Conservation (phyloP, 2,329 filamentous ascomycete genomes). For the Botrytis tulipae region DNA sequence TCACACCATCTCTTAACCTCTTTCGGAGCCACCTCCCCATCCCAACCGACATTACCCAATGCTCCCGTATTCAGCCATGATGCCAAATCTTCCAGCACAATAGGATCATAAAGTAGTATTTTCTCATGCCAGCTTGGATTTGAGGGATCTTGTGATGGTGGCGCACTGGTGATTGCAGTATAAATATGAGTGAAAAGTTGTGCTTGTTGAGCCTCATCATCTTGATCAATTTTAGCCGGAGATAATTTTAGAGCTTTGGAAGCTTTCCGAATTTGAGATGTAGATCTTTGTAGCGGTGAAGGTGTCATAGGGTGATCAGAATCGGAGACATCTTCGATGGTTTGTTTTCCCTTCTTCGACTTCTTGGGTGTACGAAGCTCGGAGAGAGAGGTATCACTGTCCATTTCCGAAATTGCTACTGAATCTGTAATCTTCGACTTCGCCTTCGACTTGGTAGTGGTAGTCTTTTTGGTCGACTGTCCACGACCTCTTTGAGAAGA, state of each 20-base stretch:
- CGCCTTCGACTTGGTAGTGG: conserved; percentile 24
- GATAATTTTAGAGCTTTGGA: conserved; percentile 25
- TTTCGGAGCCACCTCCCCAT: conserved; percentile 59
- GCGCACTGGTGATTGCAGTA: conserved; percentile 51
- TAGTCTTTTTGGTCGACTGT: conserved; percentile 43
- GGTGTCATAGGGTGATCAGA: conserved; percentile 41
- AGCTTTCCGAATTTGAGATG: conserved; percentile 26
- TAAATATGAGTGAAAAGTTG: conserved; percentile 54
- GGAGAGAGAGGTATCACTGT: conserved; percentile 29
- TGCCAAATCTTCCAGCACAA: conserved; percentile 82
- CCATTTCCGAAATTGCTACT: conserved; percentile 27
- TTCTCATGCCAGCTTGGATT: conserved; percentile 82
- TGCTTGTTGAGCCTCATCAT: conserved; percentile 41
- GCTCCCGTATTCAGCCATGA: conserved; percentile 76
- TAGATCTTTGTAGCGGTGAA: conserved; percentile 32
- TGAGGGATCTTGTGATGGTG: conserved; percentile 49
- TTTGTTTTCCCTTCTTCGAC: conserved; percentile 28
- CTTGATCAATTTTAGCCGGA: conserved; percentile 18
- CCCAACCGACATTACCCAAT: conserved; percentile 60
- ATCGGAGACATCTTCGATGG: conserved; percentile 51
- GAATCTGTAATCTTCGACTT: conserved; percentile 26
- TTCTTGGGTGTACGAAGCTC: conserved; percentile 37
- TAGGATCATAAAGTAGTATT: conserved; percentile 89
- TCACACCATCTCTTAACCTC: conserved; percentile 91
- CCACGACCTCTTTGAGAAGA: conserved; percentile 41